These are phyloP conservation scores for Capronia americana DNA, from an alignment of 2,329 filamentous ascomycete genomes.

Conservation along the genomic window DNA sequence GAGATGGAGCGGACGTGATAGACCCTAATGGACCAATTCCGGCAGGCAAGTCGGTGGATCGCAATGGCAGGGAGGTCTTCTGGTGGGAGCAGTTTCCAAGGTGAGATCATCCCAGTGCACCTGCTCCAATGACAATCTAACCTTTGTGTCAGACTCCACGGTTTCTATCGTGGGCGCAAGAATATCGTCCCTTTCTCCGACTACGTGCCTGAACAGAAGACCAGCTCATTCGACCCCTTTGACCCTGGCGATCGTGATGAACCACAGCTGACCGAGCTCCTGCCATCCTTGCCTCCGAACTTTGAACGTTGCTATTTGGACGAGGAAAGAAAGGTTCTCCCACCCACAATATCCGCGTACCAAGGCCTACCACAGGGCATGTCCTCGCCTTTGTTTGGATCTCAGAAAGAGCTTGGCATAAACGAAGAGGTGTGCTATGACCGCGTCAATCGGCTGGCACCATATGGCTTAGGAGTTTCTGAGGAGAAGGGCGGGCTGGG, in stretches of 20 bases:
- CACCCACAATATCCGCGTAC: slow-evolving; percentile 34
- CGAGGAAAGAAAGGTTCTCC: slow-evolving; percentile 28
- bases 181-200: slow-evolving; percentile 31
- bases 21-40: slow-evolving; percentile 33
- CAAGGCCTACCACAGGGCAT: slow-evolving; percentile 38
- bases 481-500: slow-evolving; percentile 41
- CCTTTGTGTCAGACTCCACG: slow-evolving; percentile 25
- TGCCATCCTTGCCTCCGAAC: slow-evolving; percentile 1
- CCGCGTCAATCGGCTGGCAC: slow-evolving; percentile 71
- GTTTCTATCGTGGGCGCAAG: slow-evolving; percentile 32
- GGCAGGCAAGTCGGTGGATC: slow-evolving; percentile 31
- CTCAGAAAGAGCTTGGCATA: slow-evolving; percentile 65
- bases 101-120: slow-evolving; percentile 15
- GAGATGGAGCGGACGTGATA: not conserved
- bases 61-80: slow-evolving; percentile 38
- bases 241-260: slow-evolving; percentile 17
- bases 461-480: slow-evolving; percentile 50
- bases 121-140: not conserved
- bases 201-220: slow-evolving; percentile 37
- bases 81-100: slow-evolving; percentile 40
- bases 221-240: slow-evolving; percentile 19
- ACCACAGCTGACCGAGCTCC: slow-evolving; percentile 17
- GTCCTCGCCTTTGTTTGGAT: slow-evolving; percentile 64
- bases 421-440: slow-evolving; percentile 71
- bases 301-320: slow-evolving; percentile 33